Evolutionary conservation across 805 yeast species (phyloP).

Genomic region (Yamadazyma insecticola): DNA sequence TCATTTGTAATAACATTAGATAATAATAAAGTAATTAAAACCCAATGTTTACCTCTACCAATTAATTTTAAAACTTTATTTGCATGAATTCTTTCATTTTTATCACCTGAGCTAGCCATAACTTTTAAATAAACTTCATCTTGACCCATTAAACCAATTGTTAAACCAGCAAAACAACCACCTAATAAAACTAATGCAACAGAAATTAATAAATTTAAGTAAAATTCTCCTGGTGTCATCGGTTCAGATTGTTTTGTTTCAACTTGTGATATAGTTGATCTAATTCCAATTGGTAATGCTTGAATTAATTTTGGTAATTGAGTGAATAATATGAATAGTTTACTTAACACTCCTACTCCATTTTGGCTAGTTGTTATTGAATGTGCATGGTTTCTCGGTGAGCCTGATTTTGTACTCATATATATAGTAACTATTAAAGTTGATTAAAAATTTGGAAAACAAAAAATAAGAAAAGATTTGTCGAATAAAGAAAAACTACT

Average conservation of each 20-base stretch:
- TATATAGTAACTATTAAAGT: too few species aligned
- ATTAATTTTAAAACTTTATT: slow-evolving; percentile 66
- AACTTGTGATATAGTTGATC: slow-evolving; percentile 10
- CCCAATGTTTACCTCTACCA: slow-evolving; percentile 92
- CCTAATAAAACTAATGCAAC: slow-evolving; percentile 65
- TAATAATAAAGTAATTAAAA: slow-evolving; percentile 78
- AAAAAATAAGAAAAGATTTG: not conserved
- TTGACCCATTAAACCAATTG: slow-evolving; percentile 97
- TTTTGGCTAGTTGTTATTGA: slow-evolving; percentile 14
- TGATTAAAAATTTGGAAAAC: not conserved
- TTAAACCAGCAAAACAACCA: slow-evolving; percentile 89
- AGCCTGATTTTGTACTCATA: slow-evolving; percentile 10
- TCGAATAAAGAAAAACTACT: too few species aligned
- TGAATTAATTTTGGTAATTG: slow-evolving; percentile 28
- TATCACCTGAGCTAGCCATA: slow-evolving; percentile 80
- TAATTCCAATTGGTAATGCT: slow-evolving; percentile 27
- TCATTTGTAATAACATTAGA: slow-evolving; percentile 92
- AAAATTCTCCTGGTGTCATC: slow-evolving; percentile 38
- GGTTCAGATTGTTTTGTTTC: slow-evolving; percentile 10
- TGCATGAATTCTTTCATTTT: slow-evolving; percentile 63
- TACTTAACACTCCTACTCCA: slow-evolving; percentile 20
- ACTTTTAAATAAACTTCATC: slow-evolving; percentile 94
- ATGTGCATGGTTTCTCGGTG: slow-evolving; percentile 29
- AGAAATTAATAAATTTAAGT: slow-evolving; percentile 50
- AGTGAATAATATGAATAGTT: slow-evolving; percentile 27